Base-by-base conservation (phyloP, 23 red algal species). In the Porphyridium purpureum region DNA sequence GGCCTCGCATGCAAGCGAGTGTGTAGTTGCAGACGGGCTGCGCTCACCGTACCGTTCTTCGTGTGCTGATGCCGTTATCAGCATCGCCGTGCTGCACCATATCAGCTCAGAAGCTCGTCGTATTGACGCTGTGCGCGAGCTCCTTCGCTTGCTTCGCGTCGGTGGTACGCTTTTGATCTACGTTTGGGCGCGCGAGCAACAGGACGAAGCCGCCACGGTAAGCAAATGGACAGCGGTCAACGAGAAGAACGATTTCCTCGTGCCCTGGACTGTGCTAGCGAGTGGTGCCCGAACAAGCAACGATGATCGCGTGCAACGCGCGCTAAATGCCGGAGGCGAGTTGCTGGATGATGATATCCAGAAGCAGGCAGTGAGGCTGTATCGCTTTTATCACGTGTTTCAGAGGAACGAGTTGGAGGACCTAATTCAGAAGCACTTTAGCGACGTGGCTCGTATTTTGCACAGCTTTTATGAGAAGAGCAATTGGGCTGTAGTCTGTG, bases 41-140 rank as follows among this genome's bases (percentile, higher is more conserved):
- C 4, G 28, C 3, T 40, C 67, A 14, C 90, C 90, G 6, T 62
- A 83, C 50, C 46, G 54, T 6, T 48, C 51, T 17, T 36, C 3
- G 28, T 28, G 46, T 9, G 64, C 75, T 41, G 80, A 98, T 53
- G 72, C 70, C 9, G 78, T 70, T 0, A 3, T 98, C 32, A 77
- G 82, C 70, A 86, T 98, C 14, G 90, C 90, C 27, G 78, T 84
- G 7, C 64, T 98, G 33, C 90, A 98, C 52, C 90, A 98, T 46
- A 49, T 98, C 33, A 24, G 53, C 2, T 78, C 90, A 3, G 11
- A 9, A 7, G 11, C 46, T 6, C 64, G 90, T 23, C 90, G 90
- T 22, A 19, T 82, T 2, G 36, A 35, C 22, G 80, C 74, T 1
- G 35, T 70, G 24, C 5, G 22, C 8, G 90, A 86, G 64, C 49